Evolutionary conservation across 805 yeast genomes (phyloP), one percentile per base, ranked within the genome.

Genomic region (Zygotorulaspora danielsina): DNA sequence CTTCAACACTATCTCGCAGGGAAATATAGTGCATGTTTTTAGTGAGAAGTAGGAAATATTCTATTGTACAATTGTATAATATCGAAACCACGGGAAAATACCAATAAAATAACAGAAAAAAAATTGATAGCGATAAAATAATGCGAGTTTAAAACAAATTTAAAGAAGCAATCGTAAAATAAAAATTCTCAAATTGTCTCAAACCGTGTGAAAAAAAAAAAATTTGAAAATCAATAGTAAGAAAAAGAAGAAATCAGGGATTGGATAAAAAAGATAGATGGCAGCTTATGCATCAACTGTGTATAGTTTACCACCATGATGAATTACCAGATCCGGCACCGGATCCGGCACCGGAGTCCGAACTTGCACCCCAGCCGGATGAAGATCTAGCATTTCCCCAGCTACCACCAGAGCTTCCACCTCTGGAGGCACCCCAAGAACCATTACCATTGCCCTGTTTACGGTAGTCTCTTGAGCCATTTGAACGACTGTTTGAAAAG

Each of bases 391-490:
- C 27, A 32, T 45, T 33, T 17, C 48, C 48, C 37, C 49, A 30
- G 29, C 29, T 46, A 38, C 54, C 44, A 33, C 49, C 45, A 38
- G 44, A 39, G 18, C 53, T 51, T 28, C 44, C 39, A 35, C 55
- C 45, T 36, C 62, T 56, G 43, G 66, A 64, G 41, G 50, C 47
- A 17, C 64, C 61, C 45, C 64, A 61, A 39, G 64, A 58, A 46
- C 64, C 58, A 34, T 63, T 60, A 37, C 68, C 67, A 38, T 41
- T 39, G 44, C 58, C 57, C 45, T 62, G 63, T 48, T 72, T 72
- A 64, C 80, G 74, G 71, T 63, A 72, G 59, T 76, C 80, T 51
- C 78, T 72, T 49, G 63, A 66, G 46, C 61, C 64, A 45, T 49
- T 55, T 49, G 56, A 46, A 47, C 72, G 66, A 49, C 66, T 60